A percentile compares a stretch with the other conserved stretches of the same genome.
phyloP scores from a whole-genome alignment of 129 eudicot species.

The Tagetes patula region DNA sequence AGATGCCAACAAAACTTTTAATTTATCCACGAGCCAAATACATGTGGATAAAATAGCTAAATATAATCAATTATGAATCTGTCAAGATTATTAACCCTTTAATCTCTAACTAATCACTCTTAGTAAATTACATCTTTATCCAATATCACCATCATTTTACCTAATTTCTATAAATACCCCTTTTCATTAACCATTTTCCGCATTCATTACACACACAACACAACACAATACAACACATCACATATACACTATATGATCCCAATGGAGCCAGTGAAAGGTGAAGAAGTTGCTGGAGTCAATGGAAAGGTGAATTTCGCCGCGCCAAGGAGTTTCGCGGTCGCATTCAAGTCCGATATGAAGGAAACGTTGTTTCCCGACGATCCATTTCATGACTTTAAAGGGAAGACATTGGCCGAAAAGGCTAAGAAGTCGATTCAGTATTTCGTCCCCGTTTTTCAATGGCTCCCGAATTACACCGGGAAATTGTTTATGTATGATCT shows the following conservation, averaged over 20 bases:
- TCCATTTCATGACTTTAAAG: conserved; percentile 55
- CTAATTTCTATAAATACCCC: conserved; percentile 21
- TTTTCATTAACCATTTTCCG: conserved; percentile 15
- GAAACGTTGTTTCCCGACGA: conserved; percentile 87
- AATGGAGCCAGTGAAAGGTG: conserved; percentile 20
- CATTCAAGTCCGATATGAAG: conserved; percentile 43
- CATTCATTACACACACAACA: conserved; percentile 2
- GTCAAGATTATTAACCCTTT: conserved; percentile 19
- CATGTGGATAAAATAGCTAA: conserved; percentile 20
- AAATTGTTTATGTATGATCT: conserved; percentile 59
- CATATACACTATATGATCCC: conserved; percentile 2
- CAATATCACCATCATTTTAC: conserved; percentile 4
- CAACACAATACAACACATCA: conserved; percentile 9
- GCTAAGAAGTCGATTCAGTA: conserved; percentile 40
- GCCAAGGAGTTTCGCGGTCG: conserved; percentile 46
- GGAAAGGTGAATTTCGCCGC: conserved; percentile 50
- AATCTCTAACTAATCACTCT: conserved; percentile 22
- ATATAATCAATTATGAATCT: conserved; percentile 16
- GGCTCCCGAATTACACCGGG: conserved; percentile 61
- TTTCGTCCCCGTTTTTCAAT: conserved; percentile 70
- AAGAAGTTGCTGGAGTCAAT: conserved; percentile 3
- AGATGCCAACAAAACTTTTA: conserved; percentile 10
- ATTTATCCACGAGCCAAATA: conserved; percentile 21
- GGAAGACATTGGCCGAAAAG: conserved; percentile 40
- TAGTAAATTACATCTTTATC: conserved; percentile 12